Percentiles rank a stretch among this genome's conserved stretches.
Conservation (phyloP, 768 basidiomycete species). For the Amanita rimosa region DNA sequence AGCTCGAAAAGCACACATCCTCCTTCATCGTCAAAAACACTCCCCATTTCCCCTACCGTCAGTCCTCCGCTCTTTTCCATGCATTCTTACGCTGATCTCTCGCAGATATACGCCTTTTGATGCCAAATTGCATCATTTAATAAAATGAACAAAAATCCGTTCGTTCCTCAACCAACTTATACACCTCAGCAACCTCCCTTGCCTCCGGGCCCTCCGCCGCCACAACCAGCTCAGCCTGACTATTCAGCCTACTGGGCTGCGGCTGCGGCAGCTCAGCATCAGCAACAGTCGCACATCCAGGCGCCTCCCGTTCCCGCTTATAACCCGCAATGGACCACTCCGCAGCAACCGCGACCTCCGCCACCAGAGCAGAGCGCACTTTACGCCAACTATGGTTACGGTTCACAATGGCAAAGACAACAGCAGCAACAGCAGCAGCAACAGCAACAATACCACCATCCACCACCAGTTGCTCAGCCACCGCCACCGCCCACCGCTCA, state of each 20-base stretch:
- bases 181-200: conserved; percentile 65
- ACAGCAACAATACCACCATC: conserved; percentile 46
- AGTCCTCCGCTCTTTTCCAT: not conserved
- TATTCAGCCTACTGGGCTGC: conserved; percentile 74
- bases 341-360: conserved; percentile 49
- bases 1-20: conserved; percentile 14
- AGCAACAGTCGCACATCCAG: conserved; percentile 39
- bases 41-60: not conserved
- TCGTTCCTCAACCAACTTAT: conserved; percentile 58
- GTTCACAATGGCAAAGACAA: conserved; percentile 60
- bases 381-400: conserved; percentile 90
- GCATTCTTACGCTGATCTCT: not conserved
- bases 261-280: conserved; percentile 35
- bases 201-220: conserved; percentile 70
- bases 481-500: conserved; percentile 41
- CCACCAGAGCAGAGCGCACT: conserved; percentile 73
- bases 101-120: not conserved
- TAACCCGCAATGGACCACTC: conserved; percentile 54
- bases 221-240: conserved; percentile 56
- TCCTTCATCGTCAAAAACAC: conserved; percentile 1
- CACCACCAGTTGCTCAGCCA: conserved; percentile 40
- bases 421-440: conserved; percentile 56
- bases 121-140: not conserved
- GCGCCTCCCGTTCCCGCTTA: conserved; percentile 39
- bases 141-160: conserved; percentile 78